phyloP scores from a whole-genome alignment of 2,329 filamentous ascomycete genomes.

The Sporothrix euskadiensis region DNA sequence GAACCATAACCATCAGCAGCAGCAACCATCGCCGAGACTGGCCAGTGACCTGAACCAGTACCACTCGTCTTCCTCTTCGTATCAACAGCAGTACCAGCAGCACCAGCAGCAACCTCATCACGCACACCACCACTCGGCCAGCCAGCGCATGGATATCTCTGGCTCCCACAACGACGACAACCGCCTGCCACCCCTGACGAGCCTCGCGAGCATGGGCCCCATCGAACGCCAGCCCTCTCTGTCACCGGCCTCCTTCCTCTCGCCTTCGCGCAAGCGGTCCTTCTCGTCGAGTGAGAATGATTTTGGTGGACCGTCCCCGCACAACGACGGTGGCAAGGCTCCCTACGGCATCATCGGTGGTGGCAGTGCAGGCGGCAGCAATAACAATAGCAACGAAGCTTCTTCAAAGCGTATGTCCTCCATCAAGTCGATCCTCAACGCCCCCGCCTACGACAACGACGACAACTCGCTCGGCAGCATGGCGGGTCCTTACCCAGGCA shows the following conservation, averaged over 20 bases:
- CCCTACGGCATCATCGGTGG: neutral
- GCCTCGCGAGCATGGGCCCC: conserved; percentile 41
- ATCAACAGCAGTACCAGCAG: conserved; percentile 12
- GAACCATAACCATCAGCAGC: conserved; percentile 40
- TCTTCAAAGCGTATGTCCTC: conserved; percentile 63
- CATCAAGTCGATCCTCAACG: conserved; percentile 75
- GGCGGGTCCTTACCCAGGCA: conserved; percentile 29
- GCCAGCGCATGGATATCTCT: conserved; percentile 43
- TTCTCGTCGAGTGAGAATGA: conserved; percentile 63
- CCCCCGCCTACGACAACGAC: conserved; percentile 44
- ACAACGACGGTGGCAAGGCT: neutral
- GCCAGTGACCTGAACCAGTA: conserved; percentile 52
- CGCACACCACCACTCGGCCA: conserved; percentile 31
- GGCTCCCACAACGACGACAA: conserved; percentile 57
- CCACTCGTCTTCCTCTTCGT: conserved; percentile 38
- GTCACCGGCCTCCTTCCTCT: conserved; percentile 62
- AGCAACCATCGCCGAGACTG: conserved; percentile 44
- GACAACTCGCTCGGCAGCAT: conserved; percentile 35
- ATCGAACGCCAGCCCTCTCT: conserved; percentile 58
- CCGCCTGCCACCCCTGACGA: conserved; percentile 57
- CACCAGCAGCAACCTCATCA: conserved; percentile 32
- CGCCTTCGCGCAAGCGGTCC: conserved; percentile 64
- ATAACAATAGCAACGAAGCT: conserved; percentile 29
- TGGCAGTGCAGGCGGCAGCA: conserved; percentile 26
- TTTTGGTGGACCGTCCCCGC: conserved; percentile 3